Conservation (phyloP, 208 protist species). For the Wallacemonas rigidus region DNA sequence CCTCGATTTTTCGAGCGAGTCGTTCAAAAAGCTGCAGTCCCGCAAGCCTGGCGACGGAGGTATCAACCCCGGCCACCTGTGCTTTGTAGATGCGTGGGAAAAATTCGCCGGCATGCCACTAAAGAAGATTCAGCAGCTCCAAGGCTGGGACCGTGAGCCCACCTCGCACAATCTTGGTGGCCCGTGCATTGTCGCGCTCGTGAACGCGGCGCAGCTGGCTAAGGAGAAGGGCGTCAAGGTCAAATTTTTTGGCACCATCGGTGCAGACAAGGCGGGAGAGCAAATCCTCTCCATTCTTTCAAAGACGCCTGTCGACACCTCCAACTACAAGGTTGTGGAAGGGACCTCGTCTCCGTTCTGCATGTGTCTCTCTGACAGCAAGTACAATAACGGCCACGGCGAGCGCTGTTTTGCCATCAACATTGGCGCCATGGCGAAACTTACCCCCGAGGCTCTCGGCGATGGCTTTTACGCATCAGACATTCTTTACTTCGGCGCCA, state of each 20-base stretch:
- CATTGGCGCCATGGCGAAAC: conserved; percentile 17
- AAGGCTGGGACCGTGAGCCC: conserved; percentile 21
- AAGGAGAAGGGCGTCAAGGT: conserved; percentile 12
- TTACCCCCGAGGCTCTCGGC: conserved; percentile 8
- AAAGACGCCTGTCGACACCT: conserved; percentile 26
- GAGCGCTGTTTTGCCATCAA: conserved; percentile 37
- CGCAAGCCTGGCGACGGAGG: conserved; percentile 21
- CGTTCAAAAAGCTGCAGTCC: conserved; percentile 33
- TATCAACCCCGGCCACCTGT: conserved; percentile 24
- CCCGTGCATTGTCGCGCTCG: conserved; percentile 25
- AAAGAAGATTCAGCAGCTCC: conserved; percentile 25
- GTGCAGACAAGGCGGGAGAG: conserved; percentile 14
- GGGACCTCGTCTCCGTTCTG: conserved; percentile 18
- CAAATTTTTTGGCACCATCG: conserved; percentile 24
- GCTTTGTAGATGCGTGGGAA: conserved; percentile 28
- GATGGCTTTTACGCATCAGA: conserved; percentile 29
- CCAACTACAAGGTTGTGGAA: conserved; percentile 1
- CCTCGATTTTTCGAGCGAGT: conserved; percentile 29
- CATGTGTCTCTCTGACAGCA: conserved; percentile 27
- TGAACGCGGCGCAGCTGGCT: conserved; percentile 27
- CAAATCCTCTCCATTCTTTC: conserved; percentile 20
- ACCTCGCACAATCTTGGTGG: conserved; percentile 29
- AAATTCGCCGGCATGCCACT: conserved; percentile 29
- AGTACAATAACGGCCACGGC: conserved; percentile 28
- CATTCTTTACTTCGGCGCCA: conserved; percentile 33